Evolutionary conservation across 495 filamentous ascomycete genomes (phyloP).

Genomic region (Bacidia rubella): DNA sequence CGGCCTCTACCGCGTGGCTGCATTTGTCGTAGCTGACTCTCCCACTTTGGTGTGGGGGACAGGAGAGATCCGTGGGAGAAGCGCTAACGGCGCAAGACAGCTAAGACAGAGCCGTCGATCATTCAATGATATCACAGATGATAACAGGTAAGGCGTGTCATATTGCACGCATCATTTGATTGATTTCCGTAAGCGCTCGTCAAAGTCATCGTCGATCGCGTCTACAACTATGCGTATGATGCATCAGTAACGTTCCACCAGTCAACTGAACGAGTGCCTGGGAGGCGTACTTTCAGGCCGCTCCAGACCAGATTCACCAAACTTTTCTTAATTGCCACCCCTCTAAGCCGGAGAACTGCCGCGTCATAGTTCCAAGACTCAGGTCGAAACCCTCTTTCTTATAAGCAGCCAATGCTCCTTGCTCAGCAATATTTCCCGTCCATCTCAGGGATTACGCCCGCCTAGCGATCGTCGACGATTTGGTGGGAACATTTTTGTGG

Average conservation of each 20-base stretch:
- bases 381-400: neutral
- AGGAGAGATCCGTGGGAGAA: neutral
- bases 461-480: neutral
- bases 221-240: neutral
- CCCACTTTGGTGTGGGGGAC: neutral
- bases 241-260: neutral
- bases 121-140: neutral
- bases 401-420: neutral
- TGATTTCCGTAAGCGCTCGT: neutral
- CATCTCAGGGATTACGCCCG: neutral
- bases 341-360: too few relatives aligned
- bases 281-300: neutral
- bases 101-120: neutral
- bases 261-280: neutral
- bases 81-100: neutral
- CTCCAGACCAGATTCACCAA: neutral
- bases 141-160: neutral
- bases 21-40: neutral
- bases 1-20: neutral
- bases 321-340: neutral
- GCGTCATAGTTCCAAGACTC: neutral
- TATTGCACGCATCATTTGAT: neutral
- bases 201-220: neutral
- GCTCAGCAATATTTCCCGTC: neutral
- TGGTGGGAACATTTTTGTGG: neutral